Evolutionary conservation across 73 alveolate genomes (phyloP), one percentile per base, ranked within the genome.

Genomic region (Breviolum minutum): DNA sequence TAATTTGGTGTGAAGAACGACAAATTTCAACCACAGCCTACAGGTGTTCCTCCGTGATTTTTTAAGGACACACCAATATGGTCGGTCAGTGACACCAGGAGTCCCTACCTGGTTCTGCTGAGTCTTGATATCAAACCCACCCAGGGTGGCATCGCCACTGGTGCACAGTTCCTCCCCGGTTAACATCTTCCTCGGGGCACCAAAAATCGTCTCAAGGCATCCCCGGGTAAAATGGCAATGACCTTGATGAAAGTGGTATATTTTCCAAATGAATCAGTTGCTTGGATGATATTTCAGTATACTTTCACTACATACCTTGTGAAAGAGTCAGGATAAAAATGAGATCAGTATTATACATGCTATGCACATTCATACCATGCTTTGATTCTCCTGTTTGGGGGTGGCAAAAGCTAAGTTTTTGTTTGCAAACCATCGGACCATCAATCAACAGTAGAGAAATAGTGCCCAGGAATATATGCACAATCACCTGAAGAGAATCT

Each of bases 131-230:
- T 74, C 66, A 62, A 76, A 93, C 8, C 98, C 98, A 13, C 86
- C 95, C 40, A 91, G n/a, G 12, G 85, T 81, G 40, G 97, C 97
- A 26, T 94, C 99, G 19, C 99, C 99, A 19, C 83, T 11, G n/a
- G 99, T 68, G 62, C 95, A 27, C 61, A 66, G 95, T 32, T 74
- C 77, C 54, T 95, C 84, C 0, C 99, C 99, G 6, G 99, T 90
- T 71, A 99, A 62, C 99, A 99, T 99, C 27, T 99, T 99, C 97
- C 97, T 90, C 71, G 22, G 63, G 54, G 54, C 54, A 40, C 54
- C 54, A 40, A 3, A 3, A 68, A 22, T 68, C 77, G 2, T 6
- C 17, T 1, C 77, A 68, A 68, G 77, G 17, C 24, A 68, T 14
- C n/a, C 17, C 17, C 17, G 24, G 77, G 24, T 22, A 68, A 14